These are phyloP conservation scores for Rhinocladiella mackenziei DNA, from an alignment of 2,329 filamentous ascomycete genomes.

Conservation along the genomic window DNA sequence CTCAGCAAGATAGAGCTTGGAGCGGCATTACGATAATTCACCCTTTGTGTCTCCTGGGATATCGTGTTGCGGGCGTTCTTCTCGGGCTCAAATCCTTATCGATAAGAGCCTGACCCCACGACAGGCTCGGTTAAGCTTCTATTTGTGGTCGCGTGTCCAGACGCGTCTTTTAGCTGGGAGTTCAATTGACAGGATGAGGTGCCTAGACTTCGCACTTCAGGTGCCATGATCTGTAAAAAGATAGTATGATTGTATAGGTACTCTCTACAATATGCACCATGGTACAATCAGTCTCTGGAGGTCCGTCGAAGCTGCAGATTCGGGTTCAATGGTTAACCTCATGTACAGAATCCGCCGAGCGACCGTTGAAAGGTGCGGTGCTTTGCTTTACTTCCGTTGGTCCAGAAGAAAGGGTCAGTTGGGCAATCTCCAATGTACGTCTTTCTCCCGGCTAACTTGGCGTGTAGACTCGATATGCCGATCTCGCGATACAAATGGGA, in stretches of 20 bases:
- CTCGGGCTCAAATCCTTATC: no score
- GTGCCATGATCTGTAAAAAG: no score
- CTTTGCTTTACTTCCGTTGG: constrained; percentile 85
- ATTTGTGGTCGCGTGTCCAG: not conserved
- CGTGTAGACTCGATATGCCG: constrained; percentile 39
- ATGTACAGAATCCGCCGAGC: constrained; percentile 25
- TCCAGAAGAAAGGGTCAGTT: constrained; percentile 67
- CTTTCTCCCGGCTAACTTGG: constrained; percentile 11
- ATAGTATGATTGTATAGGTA: not conserved
- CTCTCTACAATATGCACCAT: constrained; percentile 6
- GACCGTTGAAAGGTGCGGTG: constrained; percentile 54
- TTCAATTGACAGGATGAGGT: no score
- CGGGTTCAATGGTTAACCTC: constrained; percentile 1
- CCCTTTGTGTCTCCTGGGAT: no score
- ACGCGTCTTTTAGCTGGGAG: no score
- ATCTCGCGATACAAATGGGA: constrained; percentile 69
- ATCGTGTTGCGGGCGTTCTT: no score
- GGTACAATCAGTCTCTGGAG: constrained; percentile 7
- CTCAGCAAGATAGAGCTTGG: no score
- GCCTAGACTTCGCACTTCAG: not conserved
- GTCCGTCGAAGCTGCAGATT: not conserved
- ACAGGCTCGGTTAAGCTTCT: not conserved
- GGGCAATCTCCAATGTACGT: constrained; percentile 32
- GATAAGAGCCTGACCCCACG: no score
- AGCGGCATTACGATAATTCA: no score